phyloP scores from a whole-genome alignment of 1,284 basidiomycete genomes.

The Ganoderma sinense region DNA sequence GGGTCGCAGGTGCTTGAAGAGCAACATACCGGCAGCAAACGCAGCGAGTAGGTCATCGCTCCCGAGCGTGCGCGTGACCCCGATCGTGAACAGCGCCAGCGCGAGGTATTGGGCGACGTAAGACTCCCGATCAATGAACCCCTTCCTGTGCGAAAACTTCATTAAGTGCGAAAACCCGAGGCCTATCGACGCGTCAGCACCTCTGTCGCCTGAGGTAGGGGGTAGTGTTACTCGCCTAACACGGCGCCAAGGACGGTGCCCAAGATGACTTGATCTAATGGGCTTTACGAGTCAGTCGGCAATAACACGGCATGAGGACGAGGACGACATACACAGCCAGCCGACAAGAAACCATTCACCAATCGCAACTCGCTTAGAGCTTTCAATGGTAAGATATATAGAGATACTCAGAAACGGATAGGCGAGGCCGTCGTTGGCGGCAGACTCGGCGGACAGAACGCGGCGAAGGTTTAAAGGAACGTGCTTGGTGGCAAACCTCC shows the following conservation, averaged over 20 bases:
- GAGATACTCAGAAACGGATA: conserved; percentile 93
- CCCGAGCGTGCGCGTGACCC: conserved; percentile 80
- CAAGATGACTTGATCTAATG: conserved; percentile 91
- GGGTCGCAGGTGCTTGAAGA: background rate
- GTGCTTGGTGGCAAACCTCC: conserved; percentile 88
- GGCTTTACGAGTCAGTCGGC: background rate
- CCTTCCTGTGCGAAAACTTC: conserved; percentile 80
- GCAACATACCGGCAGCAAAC: conserved; percentile 82
- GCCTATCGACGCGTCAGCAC: conserved; percentile 48
- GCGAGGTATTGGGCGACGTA: conserved; percentile 93
- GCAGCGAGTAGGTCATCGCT: conserved; percentile 91
- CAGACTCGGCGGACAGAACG: conserved; percentile 89
- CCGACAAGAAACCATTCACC: conserved; percentile 85
- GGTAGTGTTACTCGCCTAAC: conserved; percentile 57
- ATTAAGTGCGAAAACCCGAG: conserved; percentile 81
- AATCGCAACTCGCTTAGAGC: conserved; percentile 68
- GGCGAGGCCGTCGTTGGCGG: conserved; percentile 87
- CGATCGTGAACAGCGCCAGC: conserved; percentile 82
- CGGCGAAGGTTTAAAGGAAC: conserved; percentile 88
- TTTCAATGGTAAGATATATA: conserved; percentile 85
- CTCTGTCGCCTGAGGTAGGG: background rate
- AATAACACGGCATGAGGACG: background rate
- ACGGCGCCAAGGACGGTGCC: conserved; percentile 83
- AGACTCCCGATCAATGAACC: conserved; percentile 90
- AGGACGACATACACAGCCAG: conserved; percentile 72